Conservation (phyloP, 2,329 filamentous ascomycete genomes). For the Alternaria novae-zelandiae region DNA sequence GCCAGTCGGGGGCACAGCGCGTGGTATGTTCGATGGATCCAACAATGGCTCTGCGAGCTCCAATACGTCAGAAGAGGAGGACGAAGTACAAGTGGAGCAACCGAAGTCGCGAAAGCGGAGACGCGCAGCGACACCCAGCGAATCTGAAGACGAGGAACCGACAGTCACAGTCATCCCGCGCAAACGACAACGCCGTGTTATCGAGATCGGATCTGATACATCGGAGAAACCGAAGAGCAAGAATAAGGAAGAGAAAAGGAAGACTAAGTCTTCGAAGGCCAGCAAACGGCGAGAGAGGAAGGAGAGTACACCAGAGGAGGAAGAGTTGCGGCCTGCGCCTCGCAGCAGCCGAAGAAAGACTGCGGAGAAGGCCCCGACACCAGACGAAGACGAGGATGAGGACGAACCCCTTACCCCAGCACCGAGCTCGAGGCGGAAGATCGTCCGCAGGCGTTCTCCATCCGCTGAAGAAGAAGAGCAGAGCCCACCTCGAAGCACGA, state of each 20-base stretch:
- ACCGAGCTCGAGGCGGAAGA: neutral
- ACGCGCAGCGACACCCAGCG: slow-evolving; percentile 11
- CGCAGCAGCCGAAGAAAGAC: slow-evolving; percentile 11
- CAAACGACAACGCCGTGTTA: slow-evolving; percentile 11
- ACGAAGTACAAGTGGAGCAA: neutral
- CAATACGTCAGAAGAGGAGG: slow-evolving; percentile 12
- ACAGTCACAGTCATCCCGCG: slow-evolving; percentile 22
- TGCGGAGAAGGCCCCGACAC: slow-evolving; percentile 1
- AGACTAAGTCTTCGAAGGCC: neutral
- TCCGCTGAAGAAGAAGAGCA: slow-evolving; percentile 8
- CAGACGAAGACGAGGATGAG: slow-evolving; percentile 4
- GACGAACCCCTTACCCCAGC: slow-evolving; percentile 4
- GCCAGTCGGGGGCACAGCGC: slow-evolving; percentile 19
- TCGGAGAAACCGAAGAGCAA: slow-evolving; percentile 4
- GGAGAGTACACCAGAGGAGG: neutral
- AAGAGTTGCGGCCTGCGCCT: neutral
- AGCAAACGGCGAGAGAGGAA: neutral
- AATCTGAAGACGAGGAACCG: slow-evolving; percentile 4
- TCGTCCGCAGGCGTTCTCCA: neutral
- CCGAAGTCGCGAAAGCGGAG: slow-evolving; percentile 24
- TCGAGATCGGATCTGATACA: neutral
- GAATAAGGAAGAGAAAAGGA: neutral
- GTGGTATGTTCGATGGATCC: slow-evolving; percentile 36
- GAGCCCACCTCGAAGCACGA: slow-evolving; percentile 5
- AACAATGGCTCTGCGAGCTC: slow-evolving; percentile 16